Base-by-base conservation (phyloP, 2,329 filamentous ascomycete species). In the Aspergillus clavatus region DNA sequence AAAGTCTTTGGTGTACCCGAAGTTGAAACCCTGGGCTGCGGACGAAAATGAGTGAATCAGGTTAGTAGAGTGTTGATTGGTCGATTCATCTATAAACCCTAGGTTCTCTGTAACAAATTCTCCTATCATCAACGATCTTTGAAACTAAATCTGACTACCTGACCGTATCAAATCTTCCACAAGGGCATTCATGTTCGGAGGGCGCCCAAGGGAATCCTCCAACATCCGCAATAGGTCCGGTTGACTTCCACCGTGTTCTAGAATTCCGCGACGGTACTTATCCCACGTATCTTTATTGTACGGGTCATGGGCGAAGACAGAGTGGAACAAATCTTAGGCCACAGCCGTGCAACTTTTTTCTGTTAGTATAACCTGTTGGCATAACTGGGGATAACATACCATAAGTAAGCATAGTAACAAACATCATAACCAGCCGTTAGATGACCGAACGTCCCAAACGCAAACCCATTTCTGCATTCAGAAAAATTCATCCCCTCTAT, bases 361-460 rank as follows among this genome's bases (percentile, higher is more conserved):
- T 8, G 31, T 42, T 28, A 42, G 40, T 1, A 8, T 6, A 2
- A n/a, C 11, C 14, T 1, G 27, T 31, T n/a, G 8, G 14, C 8
- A 35, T 23, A 8, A 7, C 16, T 16, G 40, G n/a, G 10, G 14
- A 11, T 21, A 12, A 24, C 41, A 43, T 43, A 43, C 41, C 80
- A 84, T 26, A 78, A 61, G 53, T 77, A 77, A 40, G 73, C 75
- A 66, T 93, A 93, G 71, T 91, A 91, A 35, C 87, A 86, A 23
- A 87, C 87, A 65, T 91, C 87, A 60, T 93, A 93, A 2, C 87
- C 87, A 42, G 86, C 86, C 48, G 91, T 87, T 52, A 91, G 74
- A 67, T 64, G 69, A 12, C 57, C 65, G 5, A 68, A 62, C 14
- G 37, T 79, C 77, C 38, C 87, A 78, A 37, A 91, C 75, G 22